These are phyloP conservation scores for Achaetomiella virescens DNA, from an alignment of 495 filamentous ascomycete genomes.

Conservation along the genomic window DNA sequence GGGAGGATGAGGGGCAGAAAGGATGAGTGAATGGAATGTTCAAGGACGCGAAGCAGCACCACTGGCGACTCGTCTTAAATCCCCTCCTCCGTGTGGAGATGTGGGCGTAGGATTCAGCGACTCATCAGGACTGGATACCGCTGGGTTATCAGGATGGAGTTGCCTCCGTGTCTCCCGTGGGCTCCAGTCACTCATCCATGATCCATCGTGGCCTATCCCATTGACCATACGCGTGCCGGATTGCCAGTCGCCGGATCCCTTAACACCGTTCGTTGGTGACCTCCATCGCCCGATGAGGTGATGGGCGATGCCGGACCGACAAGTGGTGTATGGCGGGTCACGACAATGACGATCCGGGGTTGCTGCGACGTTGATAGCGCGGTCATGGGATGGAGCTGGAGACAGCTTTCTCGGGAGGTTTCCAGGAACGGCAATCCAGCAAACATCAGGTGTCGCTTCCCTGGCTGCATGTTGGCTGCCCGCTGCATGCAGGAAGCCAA, in stretches of 20 bases:
- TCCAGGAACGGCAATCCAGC: neutral
- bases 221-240: no score
- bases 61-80: neutral
- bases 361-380: no score
- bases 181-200: no score
- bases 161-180: no score
- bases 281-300: neutral
- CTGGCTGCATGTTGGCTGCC: no score
- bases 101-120: neutral
- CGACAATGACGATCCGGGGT: neutral
- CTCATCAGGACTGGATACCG: neutral
- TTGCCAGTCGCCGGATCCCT: no score
- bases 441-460: no score
- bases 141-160: no score
- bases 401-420: neutral
- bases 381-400: no score
- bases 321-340: neutral
- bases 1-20: neutral
- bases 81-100: neutral
- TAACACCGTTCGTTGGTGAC: no score
- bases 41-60: neutral
- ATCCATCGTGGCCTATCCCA: no score
- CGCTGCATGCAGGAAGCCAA: no score
- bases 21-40: neutral
- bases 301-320: conserved; percentile 1